Evolutionary conservation across 768 basidiomycete genomes (phyloP), one percentile per base, ranked within the genome.

Genomic region (Mycena kentingensis): DNA sequence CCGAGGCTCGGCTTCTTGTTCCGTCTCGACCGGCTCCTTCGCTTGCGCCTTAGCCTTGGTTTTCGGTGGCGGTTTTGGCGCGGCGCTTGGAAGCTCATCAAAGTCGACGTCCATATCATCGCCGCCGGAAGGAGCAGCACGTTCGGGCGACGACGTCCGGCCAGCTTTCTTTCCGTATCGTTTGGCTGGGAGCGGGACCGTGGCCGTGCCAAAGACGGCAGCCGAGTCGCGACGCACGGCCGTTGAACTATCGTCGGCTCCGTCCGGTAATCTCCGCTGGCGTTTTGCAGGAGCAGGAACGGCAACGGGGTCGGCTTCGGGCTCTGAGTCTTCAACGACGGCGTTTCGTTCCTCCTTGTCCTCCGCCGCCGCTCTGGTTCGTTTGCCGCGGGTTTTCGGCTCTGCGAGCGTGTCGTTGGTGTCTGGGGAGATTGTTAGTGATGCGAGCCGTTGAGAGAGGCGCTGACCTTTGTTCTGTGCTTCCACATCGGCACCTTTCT

Each of bases 161-260:
- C 60, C 65, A 57, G 70, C 71, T 55, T 66, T 71, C 46, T 50
- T 54, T 3, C 63, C 63, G 52, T 66, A 68, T 53, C 66, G 72
- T 27, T 50, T 55, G 49, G 68, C 75, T 3, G 60, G 55, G 25
- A 54, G 49, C 4, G 50, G 62, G 42, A 52, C 31, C 22, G 52
- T 44, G 18, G 25, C 42, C 6, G 58, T 47, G 11, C 52, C 37
- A 21, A 51, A 22, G 19, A 60, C 43, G 13, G 37, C 37, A 51
- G 55, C 38, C 44, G 52, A 47, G 27, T 19, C 37, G 10, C 45
- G 49, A 26, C 46, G 44, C 34, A 22, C 19, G 21, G 44, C 21
- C 46, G 35, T 24, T 36, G 45, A 38, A 31, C 5, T 38, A 21
- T 56, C 46, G 27, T 27, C 29, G 7, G 34, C 54, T 21, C n/a